Evolutionary conservation across 352 stramenopile species (phyloP).

Genomic region (Phytophthora sansomeana): DNA sequence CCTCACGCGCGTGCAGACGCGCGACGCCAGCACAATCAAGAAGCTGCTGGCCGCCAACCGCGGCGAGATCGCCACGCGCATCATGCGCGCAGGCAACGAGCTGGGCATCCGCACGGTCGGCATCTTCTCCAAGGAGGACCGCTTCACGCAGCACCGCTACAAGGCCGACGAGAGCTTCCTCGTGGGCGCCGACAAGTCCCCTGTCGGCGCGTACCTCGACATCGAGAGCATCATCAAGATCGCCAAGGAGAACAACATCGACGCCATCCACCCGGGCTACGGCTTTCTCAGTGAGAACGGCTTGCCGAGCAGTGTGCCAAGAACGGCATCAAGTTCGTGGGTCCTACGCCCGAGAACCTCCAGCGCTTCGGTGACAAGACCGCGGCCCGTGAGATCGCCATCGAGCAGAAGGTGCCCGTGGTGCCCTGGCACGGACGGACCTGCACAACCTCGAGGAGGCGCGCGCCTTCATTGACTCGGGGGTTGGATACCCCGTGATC

Average conservation of each 20-base stretch:
- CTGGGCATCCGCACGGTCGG: constrained; percentile 93
- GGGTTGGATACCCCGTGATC: constrained; percentile 95
- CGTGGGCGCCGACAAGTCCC: constrained; percentile 90
- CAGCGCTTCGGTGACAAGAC: constrained; percentile 92
- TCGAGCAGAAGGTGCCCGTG: constrained; percentile 89
- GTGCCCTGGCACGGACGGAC: constrained; percentile 91
- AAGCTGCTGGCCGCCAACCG: constrained; percentile 98
- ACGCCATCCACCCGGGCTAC: constrained; percentile 98
- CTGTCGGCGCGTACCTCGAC: constrained; percentile 96
- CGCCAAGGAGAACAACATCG: constrained; percentile 91
- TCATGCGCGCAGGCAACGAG: constrained; percentile 95
- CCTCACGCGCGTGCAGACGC: constrained; percentile 41
- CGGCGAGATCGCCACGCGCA: constrained; percentile 97
- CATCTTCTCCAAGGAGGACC: constrained; percentile 94
- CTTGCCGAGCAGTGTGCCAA: constrained; percentile 94
- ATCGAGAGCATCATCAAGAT: constrained; percentile 95
- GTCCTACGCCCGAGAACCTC: constrained; percentile 95
- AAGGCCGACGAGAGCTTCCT: constrained; percentile 98
- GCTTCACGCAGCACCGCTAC: constrained; percentile 96
- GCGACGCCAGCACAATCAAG: constrained; percentile 87
- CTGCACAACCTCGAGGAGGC: constrained; percentile 92
- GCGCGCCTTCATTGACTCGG: constrained; percentile 89
- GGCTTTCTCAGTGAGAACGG: constrained; percentile 97
- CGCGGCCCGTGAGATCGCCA: constrained; percentile 87
- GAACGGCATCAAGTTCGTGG: constrained; percentile 95